Evolutionary conservation across 2,329 filamentous ascomycete species (phyloP).

Genomic region (Neoarthrinium moseri): DNA sequence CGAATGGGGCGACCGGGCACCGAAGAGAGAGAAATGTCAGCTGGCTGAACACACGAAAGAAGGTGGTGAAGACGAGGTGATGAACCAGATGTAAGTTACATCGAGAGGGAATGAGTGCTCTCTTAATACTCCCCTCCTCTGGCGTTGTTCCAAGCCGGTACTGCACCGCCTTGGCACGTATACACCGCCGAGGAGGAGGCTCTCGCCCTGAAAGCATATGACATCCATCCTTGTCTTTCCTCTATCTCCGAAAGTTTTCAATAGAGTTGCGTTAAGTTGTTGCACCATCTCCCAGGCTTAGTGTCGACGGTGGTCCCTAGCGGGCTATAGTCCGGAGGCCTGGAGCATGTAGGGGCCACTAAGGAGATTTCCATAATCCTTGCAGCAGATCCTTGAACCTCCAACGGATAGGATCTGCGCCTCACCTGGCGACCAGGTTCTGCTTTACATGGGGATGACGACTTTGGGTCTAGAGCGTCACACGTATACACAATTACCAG

Average conservation of each 20-base stretch:
- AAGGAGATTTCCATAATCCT: slow-evolving; percentile 3
- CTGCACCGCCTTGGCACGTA: background rate
- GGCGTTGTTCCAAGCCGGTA: background rate
- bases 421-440: background rate
- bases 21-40: background rate
- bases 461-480: background rate
- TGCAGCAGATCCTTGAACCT: slow-evolving; percentile 7
- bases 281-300: background rate
- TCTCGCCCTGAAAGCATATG: background rate
- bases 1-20: slow-evolving; percentile 5
- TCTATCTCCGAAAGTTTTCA: background rate
- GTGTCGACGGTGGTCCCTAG: slow-evolving; percentile 2
- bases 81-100: background rate
- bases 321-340: background rate
- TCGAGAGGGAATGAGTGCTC: background rate
- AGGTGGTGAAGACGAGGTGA: slow-evolving; percentile 7
- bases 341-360: slow-evolving; percentile 1
- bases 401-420: slow-evolving; percentile 1
- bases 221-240: background rate
- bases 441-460: slow-evolving; percentile 2
- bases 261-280: slow-evolving; percentile 6
- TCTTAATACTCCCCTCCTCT: slow-evolving; percentile 7
- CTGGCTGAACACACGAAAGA: slow-evolving; percentile 6
- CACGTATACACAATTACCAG: background rate
- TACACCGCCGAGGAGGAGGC: background rate